Evolutionary conservation across 2,329 filamentous ascomycete species (phyloP).

Genomic region (Zymoseptoria passerinii): DNA sequence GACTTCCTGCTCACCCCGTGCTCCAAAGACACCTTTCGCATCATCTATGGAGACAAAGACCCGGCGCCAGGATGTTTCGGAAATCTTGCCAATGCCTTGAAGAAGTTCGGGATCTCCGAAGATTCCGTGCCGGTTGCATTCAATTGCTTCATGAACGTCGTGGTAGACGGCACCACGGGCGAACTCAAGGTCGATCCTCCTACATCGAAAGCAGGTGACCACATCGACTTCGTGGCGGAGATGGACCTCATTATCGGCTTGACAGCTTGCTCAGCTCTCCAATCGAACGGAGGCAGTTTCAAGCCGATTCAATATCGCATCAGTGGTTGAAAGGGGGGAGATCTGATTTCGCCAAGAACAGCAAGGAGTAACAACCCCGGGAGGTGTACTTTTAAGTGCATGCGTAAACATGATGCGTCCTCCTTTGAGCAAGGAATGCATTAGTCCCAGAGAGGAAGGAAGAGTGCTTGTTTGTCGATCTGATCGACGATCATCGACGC

Average conservation of each 20-base stretch:
- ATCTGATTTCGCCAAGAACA: not conserved
- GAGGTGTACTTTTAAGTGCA: not conserved
- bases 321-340: not conserved
- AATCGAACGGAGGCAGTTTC: conserved; percentile 20
- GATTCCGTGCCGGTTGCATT: conserved; percentile 17
- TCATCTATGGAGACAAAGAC: conserved; percentile 21
- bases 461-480: not conserved
- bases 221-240: conserved; percentile 21
- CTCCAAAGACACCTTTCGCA: conserved; percentile 18
- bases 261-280: conserved; percentile 20
- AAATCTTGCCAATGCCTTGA: conserved; percentile 16
- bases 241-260: conserved; percentile 23
- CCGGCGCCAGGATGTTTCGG: conserved; percentile 23
- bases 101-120: no score
- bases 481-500: not conserved
- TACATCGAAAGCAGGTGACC: conserved; percentile 19
- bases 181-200: conserved; percentile 20
- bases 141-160: conserved; percentile 25
- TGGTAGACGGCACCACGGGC: conserved; percentile 18
- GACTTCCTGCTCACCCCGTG: conserved; percentile 20
- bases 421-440: not conserved
- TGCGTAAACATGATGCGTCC: not conserved
- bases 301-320: conserved; percentile 17
- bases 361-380: not conserved
- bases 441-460: not conserved